phyloP scores from a whole-genome alignment of 2,329 filamentous ascomycete species.

The Paracorniculantispora psalliotae region DNA sequence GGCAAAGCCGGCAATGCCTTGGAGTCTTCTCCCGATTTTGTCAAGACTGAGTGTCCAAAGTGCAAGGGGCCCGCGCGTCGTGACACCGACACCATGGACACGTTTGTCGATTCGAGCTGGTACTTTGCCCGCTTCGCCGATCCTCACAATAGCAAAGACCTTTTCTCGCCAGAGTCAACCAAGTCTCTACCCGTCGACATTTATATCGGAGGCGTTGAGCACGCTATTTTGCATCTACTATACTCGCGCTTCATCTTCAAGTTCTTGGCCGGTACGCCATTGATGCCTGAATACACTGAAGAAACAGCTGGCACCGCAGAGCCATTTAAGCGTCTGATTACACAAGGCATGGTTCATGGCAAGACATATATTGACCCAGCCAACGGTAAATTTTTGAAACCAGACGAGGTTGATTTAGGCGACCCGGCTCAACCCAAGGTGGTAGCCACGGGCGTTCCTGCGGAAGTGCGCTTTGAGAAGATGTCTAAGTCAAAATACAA shows the following conservation, averaged over 20 bases:
- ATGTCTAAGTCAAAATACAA: constrained; percentile 97
- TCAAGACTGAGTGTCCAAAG: constrained; percentile 69
- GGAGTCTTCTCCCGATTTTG: constrained; percentile 65
- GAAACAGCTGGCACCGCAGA: constrained; percentile 47
- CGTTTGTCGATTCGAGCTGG: constrained; percentile 93
- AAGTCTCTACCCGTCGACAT: constrained; percentile 70
- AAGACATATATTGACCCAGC: constrained; percentile 72
- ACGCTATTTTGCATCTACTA: constrained; percentile 83
- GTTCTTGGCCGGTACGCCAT: constrained; percentile 59
- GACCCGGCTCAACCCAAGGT: constrained; percentile 55
- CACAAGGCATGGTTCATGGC: constrained; percentile 91
- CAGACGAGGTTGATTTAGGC: constrained; percentile 65
- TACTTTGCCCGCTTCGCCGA: constrained; percentile 82
- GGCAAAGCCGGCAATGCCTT: constrained; percentile 73
- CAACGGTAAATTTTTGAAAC: constrained; percentile 71
- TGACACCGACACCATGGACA: constrained; percentile 95
- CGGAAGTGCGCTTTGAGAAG: constrained; percentile 71
- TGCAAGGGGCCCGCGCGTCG: constrained; percentile 67
- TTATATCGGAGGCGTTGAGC: constrained; percentile 87
- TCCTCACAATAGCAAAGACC: constrained; percentile 55
- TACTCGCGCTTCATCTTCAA: constrained; percentile 91
- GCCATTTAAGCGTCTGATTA: constrained; percentile 76
- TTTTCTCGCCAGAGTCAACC: constrained; percentile 57
- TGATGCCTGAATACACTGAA: constrained; percentile 38
- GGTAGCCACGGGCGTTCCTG: constrained; percentile 51